These are phyloP conservation scores for Phytophthora pluvialis DNA, from an alignment of 352 stramenopile genomes.

Conservation along the genomic window DNA sequence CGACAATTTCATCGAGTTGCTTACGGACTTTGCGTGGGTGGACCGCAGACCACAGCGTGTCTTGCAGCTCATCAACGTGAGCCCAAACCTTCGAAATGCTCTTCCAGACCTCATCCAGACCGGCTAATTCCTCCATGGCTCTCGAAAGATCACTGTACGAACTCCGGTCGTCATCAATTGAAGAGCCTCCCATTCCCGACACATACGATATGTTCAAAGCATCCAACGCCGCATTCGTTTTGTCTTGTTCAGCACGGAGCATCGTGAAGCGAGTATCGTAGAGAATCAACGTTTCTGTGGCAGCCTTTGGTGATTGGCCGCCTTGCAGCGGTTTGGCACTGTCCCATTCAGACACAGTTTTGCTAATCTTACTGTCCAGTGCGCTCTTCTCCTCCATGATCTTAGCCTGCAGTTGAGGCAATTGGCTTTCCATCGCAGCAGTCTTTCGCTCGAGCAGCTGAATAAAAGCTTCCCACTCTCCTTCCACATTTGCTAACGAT, in stretches of 20 bases:
- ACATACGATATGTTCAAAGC: conserved; percentile 91
- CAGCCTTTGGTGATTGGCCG: conserved; percentile 66
- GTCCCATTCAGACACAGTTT: conserved; percentile 85
- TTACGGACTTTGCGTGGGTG: conserved; percentile 96
- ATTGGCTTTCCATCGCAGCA: conserved; percentile 95
- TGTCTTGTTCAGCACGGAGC: conserved; percentile 92
- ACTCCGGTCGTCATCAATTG: conserved; percentile 80
- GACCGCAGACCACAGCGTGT: conserved; percentile 94
- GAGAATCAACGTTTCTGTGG: conserved; percentile 82
- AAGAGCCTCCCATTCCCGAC: conserved; percentile 49
- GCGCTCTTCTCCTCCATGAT: conserved; percentile 96
- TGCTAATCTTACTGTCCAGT: conserved; percentile 83
- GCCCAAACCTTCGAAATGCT: conserved; percentile 91
- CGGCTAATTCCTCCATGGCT: conserved; percentile 92
- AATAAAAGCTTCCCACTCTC: conserved; percentile 96
- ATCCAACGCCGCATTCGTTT: conserved; percentile 95
- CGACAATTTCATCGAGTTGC: conserved; percentile 96
- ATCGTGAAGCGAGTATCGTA: conserved; percentile 88
- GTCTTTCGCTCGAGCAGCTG: conserved; percentile 91
- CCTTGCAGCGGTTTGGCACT: conserved; percentile 81
- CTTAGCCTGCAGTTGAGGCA: conserved; percentile 97
- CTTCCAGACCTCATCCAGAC: conserved; percentile 99
- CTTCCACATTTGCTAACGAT: conserved; percentile 95
- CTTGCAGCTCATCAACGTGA: conserved; percentile 92
- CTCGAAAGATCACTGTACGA: conserved; percentile 72